Evolutionary conservation across 2,329 filamentous ascomycete genomes (phyloP).

Genomic region (Periconia macrospinosa): DNA sequence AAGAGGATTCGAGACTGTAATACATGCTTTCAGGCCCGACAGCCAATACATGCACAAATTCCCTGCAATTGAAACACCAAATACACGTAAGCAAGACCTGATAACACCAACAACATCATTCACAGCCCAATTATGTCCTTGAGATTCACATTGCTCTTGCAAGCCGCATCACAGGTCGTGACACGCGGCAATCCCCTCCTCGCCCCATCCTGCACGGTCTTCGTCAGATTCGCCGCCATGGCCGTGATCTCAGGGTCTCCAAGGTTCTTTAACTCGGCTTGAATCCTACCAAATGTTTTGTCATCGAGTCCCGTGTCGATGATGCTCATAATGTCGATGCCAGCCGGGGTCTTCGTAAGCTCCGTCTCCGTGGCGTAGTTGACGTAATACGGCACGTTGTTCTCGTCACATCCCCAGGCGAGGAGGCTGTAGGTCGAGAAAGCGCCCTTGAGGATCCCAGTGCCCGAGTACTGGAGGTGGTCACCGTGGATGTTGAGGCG

Average conservation of each 20-base stretch:
- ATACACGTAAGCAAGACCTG: too few species aligned
- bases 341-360: slow-evolving; percentile 12
- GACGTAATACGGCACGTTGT: slow-evolving; percentile 11
- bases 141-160: slow-evolving; percentile 16
- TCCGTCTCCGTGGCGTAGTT: slow-evolving; percentile 14
- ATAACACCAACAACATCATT: neutral
- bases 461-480: slow-evolving; percentile 12
- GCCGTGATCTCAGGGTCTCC: slow-evolving; percentile 8
- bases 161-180: slow-evolving; percentile 15
- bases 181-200: slow-evolving; percentile 8
- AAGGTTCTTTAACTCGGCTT: slow-evolving; percentile 6
- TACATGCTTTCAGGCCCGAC: too few species aligned
- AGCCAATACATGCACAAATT: too few species aligned
- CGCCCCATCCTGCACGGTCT: slow-evolving; percentile 12
- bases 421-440: slow-evolving; percentile 13
- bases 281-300: slow-evolving; percentile 7
- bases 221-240: slow-evolving; percentile 3
- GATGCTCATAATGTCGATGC: slow-evolving; percentile 20
- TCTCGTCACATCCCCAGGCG: slow-evolving; percentile 21
- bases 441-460: slow-evolving; percentile 15
- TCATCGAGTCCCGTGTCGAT: slow-evolving; percentile 10
- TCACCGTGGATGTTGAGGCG: slow-evolving; percentile 1
- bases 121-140: slow-evolving; percentile 1
- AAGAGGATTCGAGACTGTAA: too few species aligned
- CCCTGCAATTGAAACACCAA: too few species aligned